Conservation (phyloP, 225 moss, liverwort and hornwort species). For the Sphagnum contortum region DNA sequence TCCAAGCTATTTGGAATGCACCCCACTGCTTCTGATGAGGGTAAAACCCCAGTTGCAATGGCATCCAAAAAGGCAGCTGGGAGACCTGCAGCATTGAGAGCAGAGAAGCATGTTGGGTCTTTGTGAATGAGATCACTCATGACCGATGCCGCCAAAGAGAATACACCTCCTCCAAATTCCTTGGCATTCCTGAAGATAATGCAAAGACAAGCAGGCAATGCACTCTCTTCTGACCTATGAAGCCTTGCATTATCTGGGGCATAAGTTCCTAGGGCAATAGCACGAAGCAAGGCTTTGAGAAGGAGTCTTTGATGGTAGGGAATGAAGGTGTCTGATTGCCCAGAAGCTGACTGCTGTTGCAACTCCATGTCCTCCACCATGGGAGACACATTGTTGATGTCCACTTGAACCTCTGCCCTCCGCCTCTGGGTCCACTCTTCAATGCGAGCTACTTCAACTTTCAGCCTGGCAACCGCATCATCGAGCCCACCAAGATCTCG, state of each 20-base stretch:
- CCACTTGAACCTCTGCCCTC: constrained; percentile 36
- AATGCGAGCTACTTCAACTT: constrained; percentile 65
- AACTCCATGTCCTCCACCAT: constrained; percentile 62
- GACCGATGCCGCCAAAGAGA: constrained; percentile 91
- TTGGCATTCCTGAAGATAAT: constrained; percentile 83
- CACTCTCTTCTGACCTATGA: constrained; percentile 78
- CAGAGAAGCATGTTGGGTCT: constrained; percentile 91
- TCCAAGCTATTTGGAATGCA: constrained; percentile 99
- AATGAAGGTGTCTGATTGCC: constrained; percentile 62
- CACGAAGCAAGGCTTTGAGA: constrained; percentile 81
- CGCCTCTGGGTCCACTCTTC: constrained; percentile 49
- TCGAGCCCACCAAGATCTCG: constrained; percentile 93
- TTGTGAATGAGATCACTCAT: constrained; percentile 99
- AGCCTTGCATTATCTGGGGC: constrained; percentile 78
- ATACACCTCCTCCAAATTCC: constrained; percentile 97
- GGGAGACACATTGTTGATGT: constrained; percentile 61
- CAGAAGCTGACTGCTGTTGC: constrained; percentile 36
- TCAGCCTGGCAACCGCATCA: constrained; percentile 81
- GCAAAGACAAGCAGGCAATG: constrained; percentile 70
- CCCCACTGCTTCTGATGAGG: constrained; percentile 91
- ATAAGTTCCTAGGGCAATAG: constrained; percentile 88
- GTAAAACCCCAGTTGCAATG: constrained; percentile 74
- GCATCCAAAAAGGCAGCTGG: constrained; percentile 88
- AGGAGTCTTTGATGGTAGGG: constrained; percentile 87
- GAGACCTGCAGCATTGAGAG: constrained; percentile 76